Base-by-base conservation (phyloP, 108 stramenopile genomes). In the Poteriospumella lacustris region DNA sequence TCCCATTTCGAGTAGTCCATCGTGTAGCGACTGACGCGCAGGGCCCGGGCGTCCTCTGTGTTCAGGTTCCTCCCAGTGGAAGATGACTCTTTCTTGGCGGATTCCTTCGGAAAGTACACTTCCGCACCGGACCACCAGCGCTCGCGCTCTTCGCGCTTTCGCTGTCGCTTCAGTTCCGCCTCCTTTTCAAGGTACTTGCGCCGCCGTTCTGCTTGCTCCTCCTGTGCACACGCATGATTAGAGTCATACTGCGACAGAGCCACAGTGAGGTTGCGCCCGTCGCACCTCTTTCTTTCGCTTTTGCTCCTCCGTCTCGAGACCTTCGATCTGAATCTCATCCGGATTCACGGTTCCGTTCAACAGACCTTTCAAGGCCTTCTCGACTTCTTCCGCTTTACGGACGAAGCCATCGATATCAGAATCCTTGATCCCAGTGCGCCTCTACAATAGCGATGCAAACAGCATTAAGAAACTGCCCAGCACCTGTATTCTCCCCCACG, bases 101-200 rank as follows among this genome's bases (percentile, higher is more conserved):
- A 39, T 42, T 68, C 38, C n/a, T 58, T 29, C 0, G 80, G 76
- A 0, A 67, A 58, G 42, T 68, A 64, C 42, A 34, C 52, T 19
- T 68, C 77, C 0, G 81, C 81, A 19, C 81, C 81, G 42, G 28
- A 31, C 81, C 81, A 82, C 81, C 81, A 82, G 0, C 77, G 59
- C 44, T 42, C 67, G 34, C 19, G 34, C 58, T 82, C 81, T 29
- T 82, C 59, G 0, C 0, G 44, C 42, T 78, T 78, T 0, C 77
- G 67, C 40, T 82, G 43, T 0, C 36, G n/a, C 3, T 68, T 39
- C 43, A 80, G 64, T 0, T 0, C 58, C 43, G 70, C 76, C 0
- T 42, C 80, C 34, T 72, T 72, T 36, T 72, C 67, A 42, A 44
- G 44, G 34, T 75, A 62, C 24, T 76, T 0, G 19, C 24, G n/a